Evolutionary conservation across 2,329 filamentous ascomycete species (phyloP).

Genomic region (Colletotrichum sp.): DNA sequence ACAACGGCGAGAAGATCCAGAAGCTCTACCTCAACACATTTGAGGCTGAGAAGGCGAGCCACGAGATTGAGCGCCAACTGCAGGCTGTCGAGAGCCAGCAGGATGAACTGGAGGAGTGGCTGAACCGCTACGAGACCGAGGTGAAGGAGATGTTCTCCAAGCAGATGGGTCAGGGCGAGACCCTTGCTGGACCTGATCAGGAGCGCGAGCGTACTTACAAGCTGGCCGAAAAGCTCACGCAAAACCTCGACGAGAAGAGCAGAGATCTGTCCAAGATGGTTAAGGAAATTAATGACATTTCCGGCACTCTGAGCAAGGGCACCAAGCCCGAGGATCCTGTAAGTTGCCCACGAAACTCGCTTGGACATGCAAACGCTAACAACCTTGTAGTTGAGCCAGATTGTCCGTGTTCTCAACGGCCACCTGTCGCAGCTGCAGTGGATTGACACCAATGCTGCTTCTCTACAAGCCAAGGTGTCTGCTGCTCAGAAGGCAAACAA

Average conservation of each 20-base stretch:
- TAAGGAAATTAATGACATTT: constrained; percentile 95
- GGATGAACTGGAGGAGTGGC: constrained; percentile 84
- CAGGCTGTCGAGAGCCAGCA: constrained; percentile 90
- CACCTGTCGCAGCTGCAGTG: constrained; percentile 92
- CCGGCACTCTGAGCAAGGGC: constrained; percentile 86
- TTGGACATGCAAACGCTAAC: constrained; percentile 25
- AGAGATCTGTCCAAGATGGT: constrained; percentile 95
- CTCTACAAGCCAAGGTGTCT: constrained; percentile 81
- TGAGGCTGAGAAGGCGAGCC: constrained; percentile 90
- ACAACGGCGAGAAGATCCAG: constrained; percentile 94
- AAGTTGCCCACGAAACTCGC: constrained; percentile 42
- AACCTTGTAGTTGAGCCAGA: constrained; percentile 77
- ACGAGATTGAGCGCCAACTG: constrained; percentile 92
- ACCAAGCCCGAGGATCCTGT: constrained; percentile 88
- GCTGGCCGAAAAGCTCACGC: constrained; percentile 89
- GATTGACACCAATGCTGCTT: constrained; percentile 86
- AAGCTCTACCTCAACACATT: constrained; percentile 91
- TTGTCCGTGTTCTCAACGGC: constrained; percentile 92
- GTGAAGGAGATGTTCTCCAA: constrained; percentile 87
- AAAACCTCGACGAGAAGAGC: constrained; percentile 91
- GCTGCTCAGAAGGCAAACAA: constrained; percentile 82
- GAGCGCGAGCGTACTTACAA: constrained; percentile 97
- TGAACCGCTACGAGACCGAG: constrained; percentile 90
- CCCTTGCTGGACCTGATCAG: constrained; percentile 86
- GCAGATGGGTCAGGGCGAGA: constrained; percentile 77